Conservation (phyloP, 306 rosid species). For the Prinsepia uniflora region DNA sequence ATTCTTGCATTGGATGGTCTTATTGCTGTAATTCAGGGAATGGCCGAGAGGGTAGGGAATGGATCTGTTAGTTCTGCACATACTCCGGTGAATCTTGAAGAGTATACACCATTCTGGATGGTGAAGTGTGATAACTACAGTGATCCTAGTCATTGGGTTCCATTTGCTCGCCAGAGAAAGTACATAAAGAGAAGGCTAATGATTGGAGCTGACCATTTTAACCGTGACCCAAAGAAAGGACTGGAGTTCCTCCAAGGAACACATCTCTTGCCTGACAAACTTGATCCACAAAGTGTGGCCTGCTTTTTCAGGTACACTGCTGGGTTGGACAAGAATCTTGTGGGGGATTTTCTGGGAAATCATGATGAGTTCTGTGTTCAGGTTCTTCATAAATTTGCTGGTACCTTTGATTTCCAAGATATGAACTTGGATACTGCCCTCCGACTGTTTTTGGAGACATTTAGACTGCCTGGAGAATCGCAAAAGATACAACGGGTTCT, state of each 20-base stretch:
- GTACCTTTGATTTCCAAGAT: slow-evolving; percentile 96
- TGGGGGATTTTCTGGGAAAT: slow-evolving; percentile 94
- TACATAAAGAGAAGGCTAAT: slow-evolving; percentile 90
- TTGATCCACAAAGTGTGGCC: slow-evolving; percentile 98
- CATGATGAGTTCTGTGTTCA: slow-evolving; percentile 97
- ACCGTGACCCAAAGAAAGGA: slow-evolving; percentile 99
- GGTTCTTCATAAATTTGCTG: slow-evolving; percentile 98
- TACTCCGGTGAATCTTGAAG: slow-evolving; percentile 69
- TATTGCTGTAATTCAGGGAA: slow-evolving; percentile 91
- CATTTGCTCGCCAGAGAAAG: slow-evolving; percentile 83
- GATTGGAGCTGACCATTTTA: slow-evolving; percentile 99
- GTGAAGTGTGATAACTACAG: slow-evolving; percentile 85
- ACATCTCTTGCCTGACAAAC: slow-evolving; percentile 95
- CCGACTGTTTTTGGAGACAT: slow-evolving; percentile 88
- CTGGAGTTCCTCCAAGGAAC: slow-evolving; percentile 97
- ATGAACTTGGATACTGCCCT: slow-evolving; percentile 96
- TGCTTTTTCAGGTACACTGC: slow-evolving; percentile 97
- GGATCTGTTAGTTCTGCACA: slow-evolving; percentile 61
- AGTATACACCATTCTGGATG: slow-evolving; percentile 95
- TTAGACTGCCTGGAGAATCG: slow-evolving; percentile 95
- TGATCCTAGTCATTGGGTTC: slow-evolving; percentile 88
- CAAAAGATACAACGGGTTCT: slow-evolving; percentile 98
- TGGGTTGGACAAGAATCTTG: slow-evolving; percentile 98
- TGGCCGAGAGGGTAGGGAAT: slow-evolving; percentile 89
- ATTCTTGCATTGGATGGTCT: slow-evolving; percentile 95